Conservation (phyloP, 176 grass and related monocot genomes). For the Eragrostis curvula region DNA sequence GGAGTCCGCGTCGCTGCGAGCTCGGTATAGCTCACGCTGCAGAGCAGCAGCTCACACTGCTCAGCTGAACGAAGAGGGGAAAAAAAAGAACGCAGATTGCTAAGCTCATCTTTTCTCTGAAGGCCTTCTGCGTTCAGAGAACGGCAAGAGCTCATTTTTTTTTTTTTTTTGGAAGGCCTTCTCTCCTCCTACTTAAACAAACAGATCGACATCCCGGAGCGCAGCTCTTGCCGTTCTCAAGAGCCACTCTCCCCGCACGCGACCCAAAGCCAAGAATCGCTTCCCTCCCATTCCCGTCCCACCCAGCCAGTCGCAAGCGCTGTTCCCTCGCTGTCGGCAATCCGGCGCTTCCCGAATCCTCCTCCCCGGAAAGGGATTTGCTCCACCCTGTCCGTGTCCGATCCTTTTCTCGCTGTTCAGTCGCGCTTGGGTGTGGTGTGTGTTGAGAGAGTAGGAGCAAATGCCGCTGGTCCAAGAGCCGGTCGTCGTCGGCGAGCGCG, state of each 20-base stretch:
- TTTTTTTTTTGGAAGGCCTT: no score
- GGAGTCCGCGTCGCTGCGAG: background rate
- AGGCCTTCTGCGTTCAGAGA: no score
- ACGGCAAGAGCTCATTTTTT: no score
- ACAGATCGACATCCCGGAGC: slow-evolving; percentile 20
- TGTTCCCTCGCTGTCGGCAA: background rate
- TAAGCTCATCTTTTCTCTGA: background rate
- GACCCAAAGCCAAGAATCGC: slow-evolving; percentile 32
- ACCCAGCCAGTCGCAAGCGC: background rate
- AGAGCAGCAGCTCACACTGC: background rate
- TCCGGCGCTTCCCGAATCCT: background rate
- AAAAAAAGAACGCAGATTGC: background rate
- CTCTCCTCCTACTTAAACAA: slow-evolving; percentile 1
- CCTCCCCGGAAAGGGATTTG: background rate
- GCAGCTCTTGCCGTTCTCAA: slow-evolving; percentile 21
- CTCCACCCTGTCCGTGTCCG: background rate
- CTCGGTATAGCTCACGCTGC: background rate
- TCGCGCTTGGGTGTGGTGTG: no score
- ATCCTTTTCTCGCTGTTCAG: background rate
- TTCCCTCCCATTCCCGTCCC: background rate
- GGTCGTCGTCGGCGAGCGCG: slow-evolving; percentile 37
- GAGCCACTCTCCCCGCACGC: slow-evolving; percentile 6
- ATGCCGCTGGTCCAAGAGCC: slow-evolving; percentile 26
- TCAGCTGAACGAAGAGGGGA: background rate
- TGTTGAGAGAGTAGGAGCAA: background rate